phyloP scores from a whole-genome alignment of 192 early-diverging fungal species.

The Coemansia sp. region DNA sequence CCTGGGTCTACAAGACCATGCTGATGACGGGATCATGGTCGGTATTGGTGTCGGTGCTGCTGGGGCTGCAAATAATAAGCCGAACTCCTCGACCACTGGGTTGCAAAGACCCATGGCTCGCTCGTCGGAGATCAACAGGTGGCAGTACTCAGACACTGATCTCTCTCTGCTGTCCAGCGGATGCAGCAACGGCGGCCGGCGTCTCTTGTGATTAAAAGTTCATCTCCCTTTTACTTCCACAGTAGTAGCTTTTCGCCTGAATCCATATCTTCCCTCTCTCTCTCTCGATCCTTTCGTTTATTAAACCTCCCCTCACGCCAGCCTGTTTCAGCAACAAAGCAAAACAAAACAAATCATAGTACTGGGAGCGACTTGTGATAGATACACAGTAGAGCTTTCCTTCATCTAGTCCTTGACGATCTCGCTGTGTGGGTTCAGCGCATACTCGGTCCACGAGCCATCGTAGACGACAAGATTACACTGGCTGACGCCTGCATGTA shows the following conservation, averaged over 20 bases:
- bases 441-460: slow-evolving; percentile 92
- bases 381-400: no score
- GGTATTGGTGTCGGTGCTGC: background rate
- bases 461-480: slow-evolving; percentile 76
- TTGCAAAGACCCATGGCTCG: slow-evolving; percentile 10
- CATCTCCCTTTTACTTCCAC: no score
- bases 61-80: background rate
- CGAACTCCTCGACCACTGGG: background rate
- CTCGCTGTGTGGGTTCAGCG: slow-evolving; percentile 63
- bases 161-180: slow-evolving; percentile 34
- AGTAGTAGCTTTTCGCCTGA: no score
- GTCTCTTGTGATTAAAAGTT: slow-evolving; percentile 11
- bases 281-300: background rate
- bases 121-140: slow-evolving; percentile 19
- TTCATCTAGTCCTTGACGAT: slow-evolving; percentile 67
- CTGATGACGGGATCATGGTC: background rate
- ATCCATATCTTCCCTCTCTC: background rate
- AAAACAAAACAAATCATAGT: no score
- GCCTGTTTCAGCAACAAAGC: background rate
- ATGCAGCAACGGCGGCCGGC: slow-evolving; percentile 25
- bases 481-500: slow-evolving; percentile 60
- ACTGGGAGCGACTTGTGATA: no score
- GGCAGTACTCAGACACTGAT: slow-evolving; percentile 46
- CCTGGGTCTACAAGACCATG: background rate
- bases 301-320: background rate